Evolutionary conservation across 2,329 filamentous ascomycete genomes (phyloP).

Genomic region (Trichoderma breve): DNA sequence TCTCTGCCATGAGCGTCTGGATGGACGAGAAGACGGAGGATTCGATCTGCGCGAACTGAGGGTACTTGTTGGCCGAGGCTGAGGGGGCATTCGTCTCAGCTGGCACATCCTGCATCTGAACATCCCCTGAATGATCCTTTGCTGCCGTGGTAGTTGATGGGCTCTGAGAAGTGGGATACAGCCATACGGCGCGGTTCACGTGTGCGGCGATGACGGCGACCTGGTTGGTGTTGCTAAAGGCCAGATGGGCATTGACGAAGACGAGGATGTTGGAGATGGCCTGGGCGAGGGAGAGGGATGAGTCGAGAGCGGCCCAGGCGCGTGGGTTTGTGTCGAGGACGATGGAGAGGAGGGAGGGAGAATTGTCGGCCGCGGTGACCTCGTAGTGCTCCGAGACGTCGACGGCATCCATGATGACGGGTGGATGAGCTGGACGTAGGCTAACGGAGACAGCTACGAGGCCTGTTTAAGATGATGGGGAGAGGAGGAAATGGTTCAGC

Average conservation of each 20-base stretch:
- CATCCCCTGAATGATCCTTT: conserved; percentile 47
- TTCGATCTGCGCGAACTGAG: conserved; percentile 86
- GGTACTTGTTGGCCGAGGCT: conserved; percentile 79
- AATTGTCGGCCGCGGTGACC: conserved; percentile 52
- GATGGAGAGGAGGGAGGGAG: conserved; percentile 82
- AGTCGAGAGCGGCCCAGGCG: conserved; percentile 79
- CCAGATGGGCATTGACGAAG: conserved; percentile 94
- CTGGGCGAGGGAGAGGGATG: conserved; percentile 74
- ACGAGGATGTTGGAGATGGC: conserved; percentile 87
- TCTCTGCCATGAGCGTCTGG: conserved; percentile 67
- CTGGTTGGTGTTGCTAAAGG: conserved; percentile 89
- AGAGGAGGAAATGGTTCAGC: not conserved
- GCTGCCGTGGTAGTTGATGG: conserved; percentile 21
- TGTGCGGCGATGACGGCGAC: conserved; percentile 91
- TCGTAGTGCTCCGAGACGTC: conserved; percentile 62
- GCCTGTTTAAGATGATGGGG: conserved; percentile 22
- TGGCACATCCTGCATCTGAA: conserved; percentile 55
- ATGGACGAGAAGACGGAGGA: conserved; percentile 73
- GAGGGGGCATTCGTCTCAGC: conserved; percentile 35
- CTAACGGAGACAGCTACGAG: conserved; percentile 35
- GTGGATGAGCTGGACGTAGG: conserved; percentile 19
- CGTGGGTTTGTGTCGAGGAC: conserved; percentile 95
- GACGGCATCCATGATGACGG: conserved; percentile 48
- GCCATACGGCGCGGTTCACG: conserved; percentile 79
- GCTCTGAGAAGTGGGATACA: conserved; percentile 64